A percentile compares a stretch with the other conserved stretches of the same genome.
Evolutionary conservation across 1,139 yeast species (phyloP).

Genomic region (Lodderomyces beijingensis): DNA sequence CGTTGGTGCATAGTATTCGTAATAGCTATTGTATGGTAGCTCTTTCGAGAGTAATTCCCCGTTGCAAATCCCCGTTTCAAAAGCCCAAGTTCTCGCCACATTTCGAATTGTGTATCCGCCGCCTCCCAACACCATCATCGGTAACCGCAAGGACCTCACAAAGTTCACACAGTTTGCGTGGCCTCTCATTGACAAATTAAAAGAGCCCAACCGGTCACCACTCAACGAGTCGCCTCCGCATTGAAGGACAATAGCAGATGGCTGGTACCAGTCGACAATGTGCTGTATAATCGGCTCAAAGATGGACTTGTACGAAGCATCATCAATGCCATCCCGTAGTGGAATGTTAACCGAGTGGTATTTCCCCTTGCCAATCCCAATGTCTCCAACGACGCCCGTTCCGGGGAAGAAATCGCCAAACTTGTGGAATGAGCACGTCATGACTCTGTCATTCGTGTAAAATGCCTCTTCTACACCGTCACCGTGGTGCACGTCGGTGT

Average conservation of each 20-base stretch:
- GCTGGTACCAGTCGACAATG: constrained; percentile 87
- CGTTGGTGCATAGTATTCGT: constrained; percentile 96
- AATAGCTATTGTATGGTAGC: constrained; percentile 92
- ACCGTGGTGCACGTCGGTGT: constrained; percentile 95
- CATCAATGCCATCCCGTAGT: constrained; percentile 91
- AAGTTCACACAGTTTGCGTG: constrained; percentile 94
- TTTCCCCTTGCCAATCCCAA: constrained; percentile 84
- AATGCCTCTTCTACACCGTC: constrained; percentile 99
- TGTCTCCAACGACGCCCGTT: constrained; percentile 84
- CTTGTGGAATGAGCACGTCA: constrained; percentile 96
- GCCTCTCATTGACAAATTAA: constrained; percentile 84
- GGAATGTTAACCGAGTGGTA: constrained; percentile 90
- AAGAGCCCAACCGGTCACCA: constrained; percentile 90
- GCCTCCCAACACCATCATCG: constrained; percentile 93
- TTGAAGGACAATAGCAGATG: constrained; percentile 90
- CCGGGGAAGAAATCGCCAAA: constrained; percentile 98
- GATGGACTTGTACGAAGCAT: constrained; percentile 81
- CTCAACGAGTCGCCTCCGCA: constrained; percentile 98
- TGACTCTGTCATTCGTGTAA: constrained; percentile 89
- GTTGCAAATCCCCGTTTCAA: constrained; percentile 85
- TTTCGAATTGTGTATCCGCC: constrained; percentile 99
- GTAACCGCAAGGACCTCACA: constrained; percentile 81
- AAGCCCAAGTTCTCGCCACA: constrained; percentile 95
- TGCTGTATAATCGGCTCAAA: constrained; percentile 83
- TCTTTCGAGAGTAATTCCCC: constrained; percentile 76